Evolutionary conservation across 75 land plant genomes (phyloP).

Genomic region (Pinus albicaulis): DNA sequence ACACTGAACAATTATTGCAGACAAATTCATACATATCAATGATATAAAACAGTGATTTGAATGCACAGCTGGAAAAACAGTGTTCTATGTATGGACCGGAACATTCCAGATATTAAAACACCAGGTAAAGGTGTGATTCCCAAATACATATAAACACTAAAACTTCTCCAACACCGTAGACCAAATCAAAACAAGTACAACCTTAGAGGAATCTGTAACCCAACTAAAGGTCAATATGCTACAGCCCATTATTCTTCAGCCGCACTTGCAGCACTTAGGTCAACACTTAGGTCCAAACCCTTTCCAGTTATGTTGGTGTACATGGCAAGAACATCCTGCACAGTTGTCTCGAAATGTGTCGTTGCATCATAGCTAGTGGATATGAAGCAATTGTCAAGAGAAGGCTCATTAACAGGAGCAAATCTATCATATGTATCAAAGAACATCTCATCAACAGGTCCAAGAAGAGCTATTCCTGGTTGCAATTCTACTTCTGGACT

Average conservation of each 20-base stretch:
- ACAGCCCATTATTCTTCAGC: slow-evolving; percentile 45
- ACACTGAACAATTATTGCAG: no score
- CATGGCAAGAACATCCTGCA: slow-evolving; percentile 68
- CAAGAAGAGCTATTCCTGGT: slow-evolving; percentile 79
- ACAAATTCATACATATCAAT: no score
- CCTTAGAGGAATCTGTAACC: no score
- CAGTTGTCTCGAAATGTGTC: slow-evolving; percentile 89
- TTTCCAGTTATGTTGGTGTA: slow-evolving; percentile 78
- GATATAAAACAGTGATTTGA: no score
- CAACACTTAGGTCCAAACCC: slow-evolving; percentile 67
- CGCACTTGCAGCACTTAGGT: slow-evolving; percentile 86
- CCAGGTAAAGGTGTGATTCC: no score
- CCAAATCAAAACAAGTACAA: no score
- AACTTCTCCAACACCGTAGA: no score
- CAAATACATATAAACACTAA: no score
- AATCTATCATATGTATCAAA: slow-evolving; percentile 81
- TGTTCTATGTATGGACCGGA: no score
- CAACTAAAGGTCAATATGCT: background rate
- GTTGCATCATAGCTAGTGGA: slow-evolving; percentile 89
- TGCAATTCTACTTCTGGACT: slow-evolving; percentile 82
- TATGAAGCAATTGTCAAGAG: slow-evolving; percentile 74
- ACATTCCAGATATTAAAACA: no score
- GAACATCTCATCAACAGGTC: slow-evolving; percentile 84
- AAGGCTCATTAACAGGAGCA: slow-evolving; percentile 63
- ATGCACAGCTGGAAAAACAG: no score